These are phyloP conservation scores for Fusarium concolor DNA, from an alignment of 2,329 filamentous ascomycete genomes.

Conservation along the genomic window DNA sequence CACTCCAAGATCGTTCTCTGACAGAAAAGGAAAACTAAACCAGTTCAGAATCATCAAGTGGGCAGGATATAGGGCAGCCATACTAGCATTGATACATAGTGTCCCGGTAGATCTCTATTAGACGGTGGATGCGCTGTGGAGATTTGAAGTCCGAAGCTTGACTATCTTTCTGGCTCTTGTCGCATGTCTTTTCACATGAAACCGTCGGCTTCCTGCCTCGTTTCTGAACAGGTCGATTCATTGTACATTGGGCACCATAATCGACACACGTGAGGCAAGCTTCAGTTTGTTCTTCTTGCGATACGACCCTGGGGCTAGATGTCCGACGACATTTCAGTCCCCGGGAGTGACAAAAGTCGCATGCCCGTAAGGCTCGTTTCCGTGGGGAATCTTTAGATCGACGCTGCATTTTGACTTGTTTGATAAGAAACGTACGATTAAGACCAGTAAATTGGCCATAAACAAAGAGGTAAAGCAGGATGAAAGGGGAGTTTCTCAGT, in stretches of 20 bases:
- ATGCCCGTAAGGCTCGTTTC: background rate
- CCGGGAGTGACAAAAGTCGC: conserved; percentile 6
- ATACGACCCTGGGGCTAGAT: background rate
- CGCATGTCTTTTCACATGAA: rapidly evolving
- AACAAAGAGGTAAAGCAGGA: too few relatives aligned
- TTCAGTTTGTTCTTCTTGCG: too few relatives aligned
- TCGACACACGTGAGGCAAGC: conserved; percentile 2
- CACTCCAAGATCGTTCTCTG: background rate
- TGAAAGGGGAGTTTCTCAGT: background rate
- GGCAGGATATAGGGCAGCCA: background rate
- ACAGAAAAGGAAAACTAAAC: background rate
- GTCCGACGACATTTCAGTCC: background rate
- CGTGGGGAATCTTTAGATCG: background rate
- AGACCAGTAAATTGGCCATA: background rate
- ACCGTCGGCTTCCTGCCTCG: background rate
- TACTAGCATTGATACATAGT: conserved; percentile 12
- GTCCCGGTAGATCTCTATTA: conserved; percentile 3
- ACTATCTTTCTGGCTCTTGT: background rate
- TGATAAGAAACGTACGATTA: background rate
- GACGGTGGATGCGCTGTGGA: background rate
- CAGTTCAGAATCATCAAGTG: background rate
- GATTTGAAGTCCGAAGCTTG: background rate
- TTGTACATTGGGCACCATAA: background rate
- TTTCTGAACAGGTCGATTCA: background rate
- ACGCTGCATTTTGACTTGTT: background rate